Conservation (phyloP, 1,139 yeast genomes). For the Scheffersomyces segobiensis region DNA sequence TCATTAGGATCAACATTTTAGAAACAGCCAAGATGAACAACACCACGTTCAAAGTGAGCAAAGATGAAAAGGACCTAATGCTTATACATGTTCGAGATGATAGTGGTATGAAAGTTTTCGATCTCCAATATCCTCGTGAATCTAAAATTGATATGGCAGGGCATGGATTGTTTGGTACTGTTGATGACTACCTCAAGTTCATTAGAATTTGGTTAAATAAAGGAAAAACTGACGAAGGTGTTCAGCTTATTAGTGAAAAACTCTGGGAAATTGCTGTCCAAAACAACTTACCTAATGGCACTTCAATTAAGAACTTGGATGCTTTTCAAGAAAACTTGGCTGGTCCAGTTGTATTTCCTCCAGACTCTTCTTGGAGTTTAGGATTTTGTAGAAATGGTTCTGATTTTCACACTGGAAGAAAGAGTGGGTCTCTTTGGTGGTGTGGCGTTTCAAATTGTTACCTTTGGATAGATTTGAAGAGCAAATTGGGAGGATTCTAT, state of each 20-base stretch:
- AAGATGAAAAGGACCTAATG: background rate
- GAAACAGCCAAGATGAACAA: slow-evolving; percentile 44
- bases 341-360: background rate
- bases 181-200: slow-evolving; percentile 44
- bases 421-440: slow-evolving; percentile 44
- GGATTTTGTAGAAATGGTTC: slow-evolving; percentile 12
- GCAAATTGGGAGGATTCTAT: slow-evolving; percentile 45
- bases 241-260: slow-evolving; percentile 27
- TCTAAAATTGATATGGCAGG: slow-evolving; percentile 47
- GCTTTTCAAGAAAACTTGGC: background rate
- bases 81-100: background rate
- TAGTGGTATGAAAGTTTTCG: slow-evolving; percentile 7
- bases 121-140: slow-evolving; percentile 13
- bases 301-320: slow-evolving; percentile 2
- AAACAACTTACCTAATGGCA: slow-evolving; percentile 36
- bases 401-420: slow-evolving; percentile 39
- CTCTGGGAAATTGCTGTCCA: slow-evolving; percentile 32
- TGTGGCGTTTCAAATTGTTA: slow-evolving; percentile 46
- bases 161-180: slow-evolving; percentile 48
- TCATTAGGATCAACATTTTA: slow-evolving; percentile 38
- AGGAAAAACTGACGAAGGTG: slow-evolving; percentile 41
- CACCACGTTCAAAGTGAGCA: slow-evolving; percentile 28
- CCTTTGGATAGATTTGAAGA: slow-evolving; percentile 48
- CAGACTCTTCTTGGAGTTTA: background rate
- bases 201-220: slow-evolving; percentile 46